Percentiles rank a stretch among this genome's conserved stretches.
These are phyloP conservation scores for Aspergillus bridgeri DNA, from an alignment of 495 filamentous ascomycete species.

Conservation along the genomic window DNA sequence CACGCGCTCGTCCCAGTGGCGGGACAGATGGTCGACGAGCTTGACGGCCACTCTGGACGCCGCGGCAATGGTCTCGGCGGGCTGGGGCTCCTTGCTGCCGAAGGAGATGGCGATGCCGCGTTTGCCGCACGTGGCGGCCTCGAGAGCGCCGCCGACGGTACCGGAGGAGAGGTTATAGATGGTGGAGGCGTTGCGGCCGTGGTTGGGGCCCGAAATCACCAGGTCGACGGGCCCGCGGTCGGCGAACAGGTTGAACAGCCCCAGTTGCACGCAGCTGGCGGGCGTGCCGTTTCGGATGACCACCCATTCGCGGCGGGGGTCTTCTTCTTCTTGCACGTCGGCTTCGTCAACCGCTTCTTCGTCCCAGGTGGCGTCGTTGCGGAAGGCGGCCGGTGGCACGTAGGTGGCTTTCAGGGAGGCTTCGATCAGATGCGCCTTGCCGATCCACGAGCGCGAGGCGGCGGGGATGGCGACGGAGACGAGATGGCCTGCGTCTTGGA, in stretches of 20 bases:
- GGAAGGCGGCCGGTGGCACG: slow-evolving; percentile 63
- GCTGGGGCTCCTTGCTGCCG: slow-evolving; percentile 73
- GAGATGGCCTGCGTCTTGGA: slow-evolving; percentile 73
- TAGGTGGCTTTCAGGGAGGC: slow-evolving; percentile 77
- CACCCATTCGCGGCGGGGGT: slow-evolving; percentile 58
- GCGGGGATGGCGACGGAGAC: slow-evolving; percentile 93
- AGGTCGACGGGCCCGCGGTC: slow-evolving; percentile 74
- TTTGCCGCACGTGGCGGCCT: slow-evolving; percentile 78
- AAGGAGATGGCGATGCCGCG: slow-evolving; percentile 81
- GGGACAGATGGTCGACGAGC: slow-evolving; percentile 68
- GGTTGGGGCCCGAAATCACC: slow-evolving; percentile 89
- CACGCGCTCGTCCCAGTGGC: slow-evolving; percentile 70
- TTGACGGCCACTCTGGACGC: slow-evolving; percentile 66
- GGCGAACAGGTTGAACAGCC: slow-evolving; percentile 80
- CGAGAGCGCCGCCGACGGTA: slow-evolving; percentile 87
- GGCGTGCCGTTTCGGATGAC: slow-evolving; percentile 81
- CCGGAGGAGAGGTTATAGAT: slow-evolving; percentile 85
- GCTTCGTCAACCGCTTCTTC: slow-evolving; percentile 48
- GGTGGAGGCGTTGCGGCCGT: slow-evolving; percentile 89
- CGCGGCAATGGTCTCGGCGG: slow-evolving; percentile 60
- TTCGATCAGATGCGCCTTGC: slow-evolving; percentile 92
- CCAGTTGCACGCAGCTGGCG: slow-evolving; percentile 84
- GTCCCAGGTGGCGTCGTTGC: slow-evolving; percentile 50
- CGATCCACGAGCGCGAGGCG: slow-evolving; percentile 92
- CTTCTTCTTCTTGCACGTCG: slow-evolving; percentile 33